Evolutionary conservation across 1,284 basidiomycete genomes (phyloP).

Genomic region (Sanghuangporus weigelae): DNA sequence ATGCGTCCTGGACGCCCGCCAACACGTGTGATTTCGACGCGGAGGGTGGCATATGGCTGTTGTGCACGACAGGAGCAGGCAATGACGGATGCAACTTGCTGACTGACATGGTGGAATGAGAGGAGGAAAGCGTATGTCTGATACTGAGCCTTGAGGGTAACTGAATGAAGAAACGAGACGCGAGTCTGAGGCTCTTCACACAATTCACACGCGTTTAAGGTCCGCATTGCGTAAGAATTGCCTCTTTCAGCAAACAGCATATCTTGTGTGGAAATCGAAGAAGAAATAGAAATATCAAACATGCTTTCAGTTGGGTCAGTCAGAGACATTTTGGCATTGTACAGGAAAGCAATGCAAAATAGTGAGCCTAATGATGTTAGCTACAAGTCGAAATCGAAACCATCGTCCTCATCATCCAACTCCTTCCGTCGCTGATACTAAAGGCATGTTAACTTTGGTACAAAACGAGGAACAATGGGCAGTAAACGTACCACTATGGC

Average conservation of each 20-base stretch:
- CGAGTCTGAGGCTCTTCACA: conserved; percentile 19
- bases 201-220: conserved; percentile 7
- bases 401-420: conserved; percentile 28
- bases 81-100: conserved; percentile 49
- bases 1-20: conserved; percentile 93
- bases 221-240: background rate
- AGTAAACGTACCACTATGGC: conserved; percentile 25
- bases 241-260: background rate
- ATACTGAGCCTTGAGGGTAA: background rate
- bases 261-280: background rate
- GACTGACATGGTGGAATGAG: conserved; percentile 27
- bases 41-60: conserved; percentile 53
- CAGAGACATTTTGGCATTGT: background rate
- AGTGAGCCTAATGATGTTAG: background rate
- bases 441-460: background rate
- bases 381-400: conserved; percentile 26
- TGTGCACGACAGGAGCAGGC: conserved; percentile 66
- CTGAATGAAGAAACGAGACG: conserved; percentile 15
- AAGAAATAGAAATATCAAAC: background rate
- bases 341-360: background rate
- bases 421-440: conserved; percentile 31
- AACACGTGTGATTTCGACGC: conserved; percentile 81
- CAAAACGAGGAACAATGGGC: background rate
- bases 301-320: background rate
- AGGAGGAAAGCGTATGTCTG: background rate